Conservation (phyloP, 2,329 filamentous ascomycete genomes). For the Arthrobotrys iridis region DNA sequence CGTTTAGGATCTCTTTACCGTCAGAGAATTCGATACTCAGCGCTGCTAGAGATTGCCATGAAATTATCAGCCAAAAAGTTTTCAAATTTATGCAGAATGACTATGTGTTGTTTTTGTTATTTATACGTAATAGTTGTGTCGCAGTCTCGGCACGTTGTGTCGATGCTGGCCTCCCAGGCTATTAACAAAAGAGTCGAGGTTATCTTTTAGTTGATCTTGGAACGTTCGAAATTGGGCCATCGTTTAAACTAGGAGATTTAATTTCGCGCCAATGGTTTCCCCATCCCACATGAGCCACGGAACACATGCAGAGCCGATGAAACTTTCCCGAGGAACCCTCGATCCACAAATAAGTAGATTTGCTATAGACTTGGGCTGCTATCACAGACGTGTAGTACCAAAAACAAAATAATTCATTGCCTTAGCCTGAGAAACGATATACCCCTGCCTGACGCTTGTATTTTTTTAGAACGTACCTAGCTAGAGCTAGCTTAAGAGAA, state of each 20-base stretch:
- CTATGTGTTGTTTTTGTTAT: conserved; percentile 4
- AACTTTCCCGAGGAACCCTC: background rate
- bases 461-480: conserved; percentile 4
- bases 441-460: conserved; percentile 25
- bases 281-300: too few relatives aligned
- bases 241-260: too few relatives aligned
- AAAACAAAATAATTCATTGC: conserved; percentile 1
- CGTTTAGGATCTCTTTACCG: background rate
- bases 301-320: too few relatives aligned
- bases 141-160: too few relatives aligned
- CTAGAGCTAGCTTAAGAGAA: too few relatives aligned
- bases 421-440: background rate
- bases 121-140: background rate
- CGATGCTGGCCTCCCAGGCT: too few relatives aligned
- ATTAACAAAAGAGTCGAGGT: too few relatives aligned
- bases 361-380: conserved; percentile 19
- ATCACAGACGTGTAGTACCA: conserved; percentile 26
- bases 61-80: conserved; percentile 1
- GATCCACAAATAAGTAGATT: conserved; percentile 12
- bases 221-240: too few relatives aligned
- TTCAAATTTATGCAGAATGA: background rate
- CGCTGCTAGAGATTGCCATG: background rate
- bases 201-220: too few relatives aligned
- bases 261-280: too few relatives aligned
- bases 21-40: background rate